Conservation (phyloP, 202 grass and related monocot species). For the Schoenoplectus tabernaemontani region DNA sequence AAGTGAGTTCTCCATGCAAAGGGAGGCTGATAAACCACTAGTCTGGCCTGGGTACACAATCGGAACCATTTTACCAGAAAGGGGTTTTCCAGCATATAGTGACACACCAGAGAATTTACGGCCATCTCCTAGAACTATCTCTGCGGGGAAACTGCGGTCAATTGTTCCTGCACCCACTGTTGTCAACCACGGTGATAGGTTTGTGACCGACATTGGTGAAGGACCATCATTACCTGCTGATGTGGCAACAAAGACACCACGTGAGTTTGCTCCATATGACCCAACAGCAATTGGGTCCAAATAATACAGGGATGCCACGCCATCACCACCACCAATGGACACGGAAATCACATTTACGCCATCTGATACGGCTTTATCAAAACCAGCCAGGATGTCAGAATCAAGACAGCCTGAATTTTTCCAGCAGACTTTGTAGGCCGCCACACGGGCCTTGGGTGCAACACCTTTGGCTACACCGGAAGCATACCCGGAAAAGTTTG, state of each 20-base stretch:
- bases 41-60: conserved; percentile 61
- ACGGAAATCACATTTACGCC: conserved; percentile 90
- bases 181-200: conserved; percentile 81
- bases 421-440: conserved; percentile 95
- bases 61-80: conserved; percentile 34
- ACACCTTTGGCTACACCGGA: conserved; percentile 81
- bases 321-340: conserved; percentile 74
- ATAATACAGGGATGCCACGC: conserved; percentile 60
- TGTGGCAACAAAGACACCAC: conserved; percentile 73
- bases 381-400: conserved; percentile 88
- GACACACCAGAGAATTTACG: conserved; percentile 59
- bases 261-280: conserved; percentile 57
- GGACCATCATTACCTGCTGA: conserved; percentile 89
- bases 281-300: conserved; percentile 86
- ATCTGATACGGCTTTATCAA: conserved; percentile 84
- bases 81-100: conserved; percentile 64
- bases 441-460: conserved; percentile 80
- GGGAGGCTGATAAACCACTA: conserved; percentile 53
- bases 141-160: conserved; percentile 67
- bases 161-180: conserved; percentile 92
- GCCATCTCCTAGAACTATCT: conserved; percentile 65
- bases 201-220: conserved; percentile 68
- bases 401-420: conserved; percentile 79
- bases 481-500: conserved; percentile 76
- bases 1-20: conserved; percentile 96